phyloP scores from a whole-genome alignment of 78 protist genomes.

The Reticulomyxa filosa region DNA sequence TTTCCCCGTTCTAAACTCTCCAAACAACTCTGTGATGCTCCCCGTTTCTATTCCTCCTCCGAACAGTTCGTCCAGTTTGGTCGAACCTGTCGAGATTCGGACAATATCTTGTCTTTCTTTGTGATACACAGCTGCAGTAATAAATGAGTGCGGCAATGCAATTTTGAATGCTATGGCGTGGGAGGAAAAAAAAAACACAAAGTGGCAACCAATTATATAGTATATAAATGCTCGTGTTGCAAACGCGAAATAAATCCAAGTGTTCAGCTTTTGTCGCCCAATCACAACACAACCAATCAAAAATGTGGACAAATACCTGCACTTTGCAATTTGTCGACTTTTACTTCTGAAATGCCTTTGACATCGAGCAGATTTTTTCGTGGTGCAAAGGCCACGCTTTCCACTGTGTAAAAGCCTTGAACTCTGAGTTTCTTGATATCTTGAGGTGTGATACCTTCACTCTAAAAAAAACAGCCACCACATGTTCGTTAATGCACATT shows the following conservation, averaged over 20 bases:
- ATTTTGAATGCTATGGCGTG: background rate
- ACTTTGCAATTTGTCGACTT: slow-evolving; percentile 86
- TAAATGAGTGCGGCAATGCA: no score
- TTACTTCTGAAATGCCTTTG: slow-evolving; percentile 84
- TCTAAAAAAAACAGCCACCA: no score
- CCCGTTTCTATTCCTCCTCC: slow-evolving; percentile 96
- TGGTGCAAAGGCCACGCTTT: slow-evolving; percentile 63
- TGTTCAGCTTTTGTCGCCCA: no score
- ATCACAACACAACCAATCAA: no score
- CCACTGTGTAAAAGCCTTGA: slow-evolving; percentile 83
- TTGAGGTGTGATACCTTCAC: slow-evolving; percentile 56
- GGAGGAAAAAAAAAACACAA: background rate
- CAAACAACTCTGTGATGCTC: slow-evolving; percentile 88
- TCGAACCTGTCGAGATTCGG: slow-evolving; percentile 74
- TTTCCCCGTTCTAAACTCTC: slow-evolving; percentile 93
- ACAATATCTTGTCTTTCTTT: slow-evolving; percentile 41
- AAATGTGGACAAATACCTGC: no score
- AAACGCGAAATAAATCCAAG: no score
- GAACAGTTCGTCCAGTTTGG: slow-evolving; percentile 69
- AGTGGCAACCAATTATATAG: no score
- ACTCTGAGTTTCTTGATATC: slow-evolving; percentile 78
- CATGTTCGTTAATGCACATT: no score
- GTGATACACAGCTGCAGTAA: slow-evolving; percentile 73
- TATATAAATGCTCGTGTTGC: no score
- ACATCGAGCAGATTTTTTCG: slow-evolving; percentile 42